Percentiles rank a stretch among this genome's conserved stretches.
Conservation (phyloP, 1,284 basidiomycete species). For the Phylloporus sp. region DNA sequence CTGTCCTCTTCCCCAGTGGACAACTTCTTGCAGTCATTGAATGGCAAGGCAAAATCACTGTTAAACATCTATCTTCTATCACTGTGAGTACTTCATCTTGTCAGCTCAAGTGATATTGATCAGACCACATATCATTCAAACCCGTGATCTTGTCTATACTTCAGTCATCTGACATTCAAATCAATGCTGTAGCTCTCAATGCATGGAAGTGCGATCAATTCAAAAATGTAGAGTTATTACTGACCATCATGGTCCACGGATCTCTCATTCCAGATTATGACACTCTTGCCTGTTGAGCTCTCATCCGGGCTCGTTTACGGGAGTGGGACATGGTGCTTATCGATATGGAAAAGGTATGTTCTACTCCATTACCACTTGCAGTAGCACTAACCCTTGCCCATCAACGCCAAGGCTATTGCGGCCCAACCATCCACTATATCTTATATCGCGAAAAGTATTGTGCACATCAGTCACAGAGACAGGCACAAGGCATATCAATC, state of each 20-base stretch:
- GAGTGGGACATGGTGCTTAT: not conserved
- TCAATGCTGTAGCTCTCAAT: not conserved
- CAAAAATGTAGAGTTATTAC: not conserved
- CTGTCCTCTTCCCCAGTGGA: not conserved
- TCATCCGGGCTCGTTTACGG: not conserved
- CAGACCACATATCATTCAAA: not conserved
- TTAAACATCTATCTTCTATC: not conserved
- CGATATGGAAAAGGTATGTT: not conserved
- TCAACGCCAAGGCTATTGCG: not conserved
- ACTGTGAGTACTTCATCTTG: not conserved
- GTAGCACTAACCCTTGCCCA: not conserved
- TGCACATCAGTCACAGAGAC: not conserved
- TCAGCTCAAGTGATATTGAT: too few species aligned
- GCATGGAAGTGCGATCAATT: not conserved
- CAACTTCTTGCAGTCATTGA: not conserved
- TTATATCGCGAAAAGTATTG: not conserved
- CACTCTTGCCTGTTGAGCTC: not conserved
- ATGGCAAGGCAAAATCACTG: not conserved
- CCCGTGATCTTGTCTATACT: not conserved
- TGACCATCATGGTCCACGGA: not conserved
- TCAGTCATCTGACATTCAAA: not conserved
- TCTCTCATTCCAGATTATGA: not conserved
- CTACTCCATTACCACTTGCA: too few species aligned
- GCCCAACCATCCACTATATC: not conserved
- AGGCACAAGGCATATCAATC: not conserved